A percentile compares a stretch with the other conserved stretches of the same genome.
These are phyloP conservation scores for Cutaneotrichosporon dermatis DNA, from an alignment of 1,284 basidiomycete genomes.

Conservation along the genomic window DNA sequence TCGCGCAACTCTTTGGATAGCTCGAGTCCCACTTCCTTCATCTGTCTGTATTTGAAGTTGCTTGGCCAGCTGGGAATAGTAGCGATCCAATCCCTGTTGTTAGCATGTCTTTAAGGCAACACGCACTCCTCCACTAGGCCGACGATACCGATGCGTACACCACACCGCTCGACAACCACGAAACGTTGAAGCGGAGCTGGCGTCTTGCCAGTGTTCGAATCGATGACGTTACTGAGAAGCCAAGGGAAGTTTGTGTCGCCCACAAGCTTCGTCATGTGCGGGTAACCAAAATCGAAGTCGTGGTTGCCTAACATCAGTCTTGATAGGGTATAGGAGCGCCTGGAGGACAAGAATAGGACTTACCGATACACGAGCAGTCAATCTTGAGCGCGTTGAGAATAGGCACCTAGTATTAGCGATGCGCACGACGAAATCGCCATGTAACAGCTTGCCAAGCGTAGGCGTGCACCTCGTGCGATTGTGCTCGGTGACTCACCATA, in stretches of 20 bases:
- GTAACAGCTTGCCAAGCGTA: too few relatives aligned
- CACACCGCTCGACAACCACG: constrained; percentile 61
- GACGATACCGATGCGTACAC: constrained; percentile 68
- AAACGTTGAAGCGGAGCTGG: constrained; percentile 61
- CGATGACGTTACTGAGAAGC: constrained; percentile 71
- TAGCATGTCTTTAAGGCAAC: not conserved
- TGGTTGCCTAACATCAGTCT: constrained; percentile 61
- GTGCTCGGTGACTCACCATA: constrained; percentile 59
- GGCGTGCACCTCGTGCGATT: not conserved
- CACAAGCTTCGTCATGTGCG: constrained; percentile 70
- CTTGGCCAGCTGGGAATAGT: constrained; percentile 78
- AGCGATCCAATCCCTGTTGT: constrained; percentile 70
- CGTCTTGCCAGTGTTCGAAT: constrained; percentile 58
- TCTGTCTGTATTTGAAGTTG: constrained; percentile 64
- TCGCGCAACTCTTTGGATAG: constrained; percentile 69
- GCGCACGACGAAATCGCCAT: too few relatives aligned
- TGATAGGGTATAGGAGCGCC: too few relatives aligned
- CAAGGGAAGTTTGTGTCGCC: constrained; percentile 64
- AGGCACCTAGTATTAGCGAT: constrained; percentile 57
- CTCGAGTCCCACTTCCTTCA: constrained; percentile 61
- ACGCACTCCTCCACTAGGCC: constrained; percentile 75
- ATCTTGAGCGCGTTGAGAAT: constrained; percentile 61
- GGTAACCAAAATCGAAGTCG: constrained; percentile 78
- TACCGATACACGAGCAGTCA: constrained; percentile 43
- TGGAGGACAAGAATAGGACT: constrained; percentile 2